Percentiles rank a stretch among this genome's conserved stretches.
These are phyloP conservation scores for Exserohilum turcica DNA, from an alignment of 2,329 filamentous ascomycete species.

Conservation along the genomic window DNA sequence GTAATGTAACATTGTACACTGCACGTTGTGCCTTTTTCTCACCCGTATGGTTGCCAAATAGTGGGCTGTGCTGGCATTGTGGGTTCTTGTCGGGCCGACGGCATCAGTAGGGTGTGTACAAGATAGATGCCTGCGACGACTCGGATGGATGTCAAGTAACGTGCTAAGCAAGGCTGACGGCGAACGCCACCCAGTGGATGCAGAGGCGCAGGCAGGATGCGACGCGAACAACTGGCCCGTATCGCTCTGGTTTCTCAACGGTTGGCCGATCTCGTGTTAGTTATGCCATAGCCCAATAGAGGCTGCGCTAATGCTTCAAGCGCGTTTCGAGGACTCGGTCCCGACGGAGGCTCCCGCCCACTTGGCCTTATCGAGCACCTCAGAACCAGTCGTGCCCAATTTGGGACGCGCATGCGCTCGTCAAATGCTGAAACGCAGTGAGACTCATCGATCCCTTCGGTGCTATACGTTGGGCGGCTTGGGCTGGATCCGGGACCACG, in stretches of 20 bases:
- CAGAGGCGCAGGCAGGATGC: not conserved
- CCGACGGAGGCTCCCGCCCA: slow-evolving; percentile 15
- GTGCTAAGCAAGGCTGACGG: not conserved
- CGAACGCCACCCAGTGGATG: not conserved
- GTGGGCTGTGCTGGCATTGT: not conserved
- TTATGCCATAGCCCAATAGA: no score
- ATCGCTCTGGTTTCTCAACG: not conserved
- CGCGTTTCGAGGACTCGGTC: slow-evolving; percentile 16
- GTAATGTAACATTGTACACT: not conserved
- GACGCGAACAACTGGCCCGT: not conserved
- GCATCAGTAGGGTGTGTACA: not conserved
- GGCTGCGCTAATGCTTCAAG: slow-evolving; percentile 9
- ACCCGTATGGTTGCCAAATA: not conserved
- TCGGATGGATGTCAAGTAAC: not conserved
- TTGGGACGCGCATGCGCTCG: slow-evolving; percentile 2
- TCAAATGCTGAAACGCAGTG: slow-evolving; percentile 11
- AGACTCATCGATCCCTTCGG: not conserved
- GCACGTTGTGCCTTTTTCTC: not conserved
- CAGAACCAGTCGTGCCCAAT: slow-evolving; percentile 1
- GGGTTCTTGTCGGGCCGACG: not conserved
- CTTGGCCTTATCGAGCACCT: not conserved
- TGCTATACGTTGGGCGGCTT: slow-evolving; percentile 3
- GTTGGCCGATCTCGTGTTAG: not conserved
- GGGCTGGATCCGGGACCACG: slow-evolving; percentile 4
- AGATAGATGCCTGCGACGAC: not conserved